Percentiles rank a stretch among this genome's conserved stretches.
phyloP scores from a whole-genome alignment of 257 asterid species.

The Solanum stenotomum region DNA sequence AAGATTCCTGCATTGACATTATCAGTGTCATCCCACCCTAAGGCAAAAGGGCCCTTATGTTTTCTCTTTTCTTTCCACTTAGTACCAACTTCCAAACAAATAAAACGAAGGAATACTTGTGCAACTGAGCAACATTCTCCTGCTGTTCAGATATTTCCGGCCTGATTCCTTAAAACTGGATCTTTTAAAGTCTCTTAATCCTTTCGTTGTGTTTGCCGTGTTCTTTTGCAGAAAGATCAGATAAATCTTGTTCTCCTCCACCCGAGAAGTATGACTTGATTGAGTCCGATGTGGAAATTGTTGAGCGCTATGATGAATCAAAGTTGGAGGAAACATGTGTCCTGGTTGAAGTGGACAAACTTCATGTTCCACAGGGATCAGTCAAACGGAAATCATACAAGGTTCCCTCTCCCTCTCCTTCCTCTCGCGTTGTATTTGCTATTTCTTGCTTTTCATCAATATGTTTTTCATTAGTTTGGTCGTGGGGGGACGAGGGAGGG shows the following conservation, averaged over 20 bases:
- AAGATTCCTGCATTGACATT: neutral
- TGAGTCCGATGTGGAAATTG: constrained; percentile 7
- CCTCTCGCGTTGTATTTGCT: neutral
- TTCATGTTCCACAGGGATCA: constrained; percentile 14
- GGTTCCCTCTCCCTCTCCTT: constrained; percentile 23
- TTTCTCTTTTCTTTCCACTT: neutral
- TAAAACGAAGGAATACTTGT: neutral
- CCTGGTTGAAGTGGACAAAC: constrained; percentile 40
- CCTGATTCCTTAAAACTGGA: neutral
- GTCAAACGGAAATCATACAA: constrained; percentile 52
- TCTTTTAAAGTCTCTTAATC: neutral
- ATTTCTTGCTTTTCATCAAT: neutral
- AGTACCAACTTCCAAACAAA: neutral
- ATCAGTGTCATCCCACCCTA: neutral
- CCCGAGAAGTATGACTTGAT: constrained; percentile 17
- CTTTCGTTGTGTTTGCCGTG: neutral
- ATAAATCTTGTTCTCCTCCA: constrained; percentile 20
- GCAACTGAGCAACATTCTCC: neutral
- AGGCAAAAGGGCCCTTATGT: neutral
- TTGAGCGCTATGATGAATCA: constrained; percentile 21
- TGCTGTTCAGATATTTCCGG: neutral
- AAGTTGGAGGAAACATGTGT: constrained; percentile 48
- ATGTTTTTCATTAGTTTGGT: neutral
- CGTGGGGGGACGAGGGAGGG: neutral
- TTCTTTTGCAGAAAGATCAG: constrained; percentile 15